Percentiles rank a stretch among this genome's conserved stretches.
Evolutionary conservation across 139 green algal species (phyloP).

Genomic region (Tetradesmus obliquus): DNA sequence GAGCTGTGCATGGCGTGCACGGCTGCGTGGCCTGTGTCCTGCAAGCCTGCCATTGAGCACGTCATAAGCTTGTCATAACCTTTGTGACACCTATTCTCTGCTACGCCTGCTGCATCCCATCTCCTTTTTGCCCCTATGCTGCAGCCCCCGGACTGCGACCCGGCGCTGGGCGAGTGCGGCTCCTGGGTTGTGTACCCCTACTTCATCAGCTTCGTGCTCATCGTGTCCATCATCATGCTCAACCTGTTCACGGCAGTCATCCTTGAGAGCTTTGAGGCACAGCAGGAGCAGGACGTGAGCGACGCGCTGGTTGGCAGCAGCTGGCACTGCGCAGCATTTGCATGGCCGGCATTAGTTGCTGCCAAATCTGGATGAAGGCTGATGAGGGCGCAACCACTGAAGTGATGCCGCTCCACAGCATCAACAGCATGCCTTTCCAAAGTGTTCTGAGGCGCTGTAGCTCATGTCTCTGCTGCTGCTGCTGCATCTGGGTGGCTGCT

Average conservation of each 20-base stretch:
- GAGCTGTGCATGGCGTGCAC: not conserved
- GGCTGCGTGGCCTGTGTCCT: too few species aligned
- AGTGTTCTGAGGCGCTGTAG: not conserved
- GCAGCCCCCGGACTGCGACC: slow-evolving; percentile 61
- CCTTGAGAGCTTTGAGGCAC: slow-evolving; percentile 84
- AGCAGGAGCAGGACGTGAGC: slow-evolving; percentile 70
- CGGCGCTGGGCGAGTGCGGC: slow-evolving; percentile 57
- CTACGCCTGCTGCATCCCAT: not conserved
- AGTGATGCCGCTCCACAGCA: too few species aligned
- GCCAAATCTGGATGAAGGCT: too few species aligned
- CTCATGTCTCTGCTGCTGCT: not conserved
- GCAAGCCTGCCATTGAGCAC: too few species aligned
- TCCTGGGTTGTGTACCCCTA: slow-evolving; percentile 66
- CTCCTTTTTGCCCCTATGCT: not conserved
- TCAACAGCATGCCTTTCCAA: not conserved
- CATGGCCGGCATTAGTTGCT: not conserved
- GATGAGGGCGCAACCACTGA: too few species aligned
- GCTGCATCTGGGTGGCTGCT: not conserved
- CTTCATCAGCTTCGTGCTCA: slow-evolving; percentile 76
- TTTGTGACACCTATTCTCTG: too few species aligned
- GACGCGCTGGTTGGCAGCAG: not conserved
- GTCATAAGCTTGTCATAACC: too few species aligned
- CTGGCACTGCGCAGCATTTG: not conserved
- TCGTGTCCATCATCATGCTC: slow-evolving; percentile 80
- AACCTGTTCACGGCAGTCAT: slow-evolving; percentile 85